phyloP scores from a whole-genome alignment of 805 yeast genomes.

The Monosporozyma aerobia region DNA sequence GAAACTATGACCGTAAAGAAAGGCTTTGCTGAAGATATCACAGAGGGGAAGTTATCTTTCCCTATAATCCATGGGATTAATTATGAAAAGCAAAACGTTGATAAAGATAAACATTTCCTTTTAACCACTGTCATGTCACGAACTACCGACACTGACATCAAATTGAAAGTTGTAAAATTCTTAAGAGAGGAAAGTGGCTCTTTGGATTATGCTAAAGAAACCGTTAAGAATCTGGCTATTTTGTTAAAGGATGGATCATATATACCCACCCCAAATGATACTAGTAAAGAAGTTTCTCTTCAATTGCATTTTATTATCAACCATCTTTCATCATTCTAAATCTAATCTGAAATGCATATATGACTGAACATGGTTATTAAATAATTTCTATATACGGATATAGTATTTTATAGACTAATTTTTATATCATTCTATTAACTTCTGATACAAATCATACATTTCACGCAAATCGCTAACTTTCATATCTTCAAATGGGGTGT shows the following conservation, averaged over 20 bases:
- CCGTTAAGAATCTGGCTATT: constrained; percentile 13
- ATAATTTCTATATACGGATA: not conserved
- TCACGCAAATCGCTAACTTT: constrained; percentile 21
- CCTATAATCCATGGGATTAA: constrained; percentile 67
- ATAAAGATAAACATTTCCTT: constrained; percentile 33
- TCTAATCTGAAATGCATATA: not conserved
- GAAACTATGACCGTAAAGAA: constrained; percentile 44
- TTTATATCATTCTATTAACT: constrained; percentile 6
- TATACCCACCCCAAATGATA: constrained; percentile 11
- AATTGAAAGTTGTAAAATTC: constrained; percentile 41
- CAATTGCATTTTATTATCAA: constrained; percentile 6
- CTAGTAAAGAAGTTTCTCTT: constrained; percentile 2
- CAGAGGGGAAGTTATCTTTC: constrained; percentile 83
- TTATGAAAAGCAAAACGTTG: constrained; percentile 8
- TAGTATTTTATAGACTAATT: not conserved
- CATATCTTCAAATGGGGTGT: constrained; percentile 24
- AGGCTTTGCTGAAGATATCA: constrained; percentile 78
- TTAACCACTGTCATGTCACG: constrained; percentile 43
- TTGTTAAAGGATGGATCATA: constrained; percentile 15
- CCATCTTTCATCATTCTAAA: constrained; percentile 6
- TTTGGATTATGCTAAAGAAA: constrained; percentile 17
- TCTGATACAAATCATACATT: constrained; percentile 26
- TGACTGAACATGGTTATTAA: not conserved
- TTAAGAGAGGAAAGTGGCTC: constrained; percentile 32
- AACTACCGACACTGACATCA: constrained; percentile 42